Conservation (phyloP, 2,329 filamentous ascomycete genomes). For the Venturiaceae sp. region DNA sequence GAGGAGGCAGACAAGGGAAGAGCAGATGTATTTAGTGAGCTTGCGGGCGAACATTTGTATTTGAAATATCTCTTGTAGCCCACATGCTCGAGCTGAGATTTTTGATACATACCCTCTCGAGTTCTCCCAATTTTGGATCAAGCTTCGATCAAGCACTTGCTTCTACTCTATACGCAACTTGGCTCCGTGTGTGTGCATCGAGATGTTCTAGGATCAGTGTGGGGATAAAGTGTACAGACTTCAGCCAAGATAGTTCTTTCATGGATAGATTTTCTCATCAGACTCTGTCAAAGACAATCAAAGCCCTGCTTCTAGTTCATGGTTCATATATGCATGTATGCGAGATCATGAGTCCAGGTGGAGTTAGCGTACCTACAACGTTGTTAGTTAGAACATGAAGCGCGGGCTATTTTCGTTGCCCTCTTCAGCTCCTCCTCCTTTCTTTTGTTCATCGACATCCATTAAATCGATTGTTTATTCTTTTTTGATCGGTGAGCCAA, state of each 20-base stretch:
- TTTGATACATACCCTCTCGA: not conserved
- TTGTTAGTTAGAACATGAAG: too few species aligned
- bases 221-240: too few species aligned
- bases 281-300: not conserved
- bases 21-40: not conserved
- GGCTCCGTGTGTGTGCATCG: not conserved
- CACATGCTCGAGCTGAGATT: not conserved
- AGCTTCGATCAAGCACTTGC: not conserved
- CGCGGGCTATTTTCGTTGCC: not conserved
- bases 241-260: too few species aligned
- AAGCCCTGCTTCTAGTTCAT: not conserved
- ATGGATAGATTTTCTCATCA: too few species aligned
- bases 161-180: not conserved
- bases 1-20: too few species aligned
- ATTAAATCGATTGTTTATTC: not conserved
- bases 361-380: too few species aligned
- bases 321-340: not conserved
- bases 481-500: too few species aligned
- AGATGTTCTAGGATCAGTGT: too few species aligned
- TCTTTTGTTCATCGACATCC: not conserved
- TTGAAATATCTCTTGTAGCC: not conserved
- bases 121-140: not conserved
- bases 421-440: too few species aligned
- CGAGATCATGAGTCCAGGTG: too few species aligned
- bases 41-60: not conserved